Evolutionary conservation across 2,329 filamentous ascomycete species (phyloP).

Genomic region (Alternaria arborescens): DNA sequence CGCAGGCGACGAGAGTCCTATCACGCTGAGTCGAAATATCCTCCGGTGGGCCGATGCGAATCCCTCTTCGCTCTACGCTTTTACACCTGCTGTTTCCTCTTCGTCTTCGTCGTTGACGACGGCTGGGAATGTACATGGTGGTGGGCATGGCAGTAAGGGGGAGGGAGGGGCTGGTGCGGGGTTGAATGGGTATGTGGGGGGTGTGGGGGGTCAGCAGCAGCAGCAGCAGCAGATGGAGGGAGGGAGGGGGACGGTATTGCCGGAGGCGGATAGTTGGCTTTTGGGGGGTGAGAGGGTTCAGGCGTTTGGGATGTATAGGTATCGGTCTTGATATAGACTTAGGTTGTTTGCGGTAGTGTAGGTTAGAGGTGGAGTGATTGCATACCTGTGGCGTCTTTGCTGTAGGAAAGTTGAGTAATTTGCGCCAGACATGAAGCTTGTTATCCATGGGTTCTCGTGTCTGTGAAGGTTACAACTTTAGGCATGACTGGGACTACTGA

Average conservation of each 20-base stretch:
- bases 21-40: constrained; percentile 50
- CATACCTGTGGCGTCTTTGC: neutral
- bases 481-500: no score
- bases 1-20: constrained; percentile 33
- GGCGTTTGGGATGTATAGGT: neutral
- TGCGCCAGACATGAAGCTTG: neutral
- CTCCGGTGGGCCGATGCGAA: constrained; percentile 51
- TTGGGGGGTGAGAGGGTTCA: neutral
- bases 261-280: constrained; percentile 11
- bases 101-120: neutral
- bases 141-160: neutral
- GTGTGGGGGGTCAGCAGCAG: neutral
- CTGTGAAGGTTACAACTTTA: no score
- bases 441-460: no score
- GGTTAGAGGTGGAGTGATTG: neutral
- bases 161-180: neutral
- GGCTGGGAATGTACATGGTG: neutral
- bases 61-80: constrained; percentile 22
- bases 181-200: neutral
- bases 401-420: neutral
- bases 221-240: neutral
- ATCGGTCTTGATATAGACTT: neutral
- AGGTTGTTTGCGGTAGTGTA: neutral
- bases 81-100: neutral
- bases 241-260: neutral